Percentiles rank a stretch among this genome's conserved stretches.
Conservation (phyloP, 2,329 filamentous ascomycete species). For the Trichophyton verrucosum region DNA sequence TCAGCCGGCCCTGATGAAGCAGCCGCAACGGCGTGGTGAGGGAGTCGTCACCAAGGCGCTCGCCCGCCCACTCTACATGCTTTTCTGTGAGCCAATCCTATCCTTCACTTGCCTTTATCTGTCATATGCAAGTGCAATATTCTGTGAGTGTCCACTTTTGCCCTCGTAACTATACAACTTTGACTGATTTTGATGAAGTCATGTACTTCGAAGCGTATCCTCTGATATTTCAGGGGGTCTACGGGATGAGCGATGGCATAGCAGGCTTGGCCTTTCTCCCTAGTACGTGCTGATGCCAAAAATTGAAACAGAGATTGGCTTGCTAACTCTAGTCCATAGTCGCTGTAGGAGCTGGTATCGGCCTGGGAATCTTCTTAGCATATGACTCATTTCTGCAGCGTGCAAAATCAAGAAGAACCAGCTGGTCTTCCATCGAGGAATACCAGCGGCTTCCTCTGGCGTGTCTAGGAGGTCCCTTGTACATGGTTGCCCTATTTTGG, state of each 20-base stretch:
- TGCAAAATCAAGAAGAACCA: too few species aligned
- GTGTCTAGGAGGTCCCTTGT: too few species aligned
- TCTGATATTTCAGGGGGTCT: slow-evolving; percentile 4
- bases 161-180: neutral
- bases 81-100: neutral
- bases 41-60: neutral
- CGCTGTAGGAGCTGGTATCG: neutral
- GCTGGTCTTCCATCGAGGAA: too few species aligned
- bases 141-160: neutral
- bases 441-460: too few species aligned
- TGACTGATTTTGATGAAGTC: neutral
- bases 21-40: neutral
- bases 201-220: neutral
- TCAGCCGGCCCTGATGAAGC: neutral
- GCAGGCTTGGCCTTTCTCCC: slow-evolving; percentile 10
- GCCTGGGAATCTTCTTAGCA: too few species aligned
- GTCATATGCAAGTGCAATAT: neutral
- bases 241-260: slow-evolving; percentile 9
- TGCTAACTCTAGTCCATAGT: neutral
- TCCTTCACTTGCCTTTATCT: neutral
- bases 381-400: too few species aligned
- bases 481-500: too few species aligned
- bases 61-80: neutral
- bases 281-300: slow-evolving; percentile 3
- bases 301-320: neutral